A percentile compares a stretch with the other conserved stretches of the same genome.
phyloP scores from a whole-genome alignment of 2,329 filamentous ascomycete species.

The Clarireedia homoeocarpa region DNA sequence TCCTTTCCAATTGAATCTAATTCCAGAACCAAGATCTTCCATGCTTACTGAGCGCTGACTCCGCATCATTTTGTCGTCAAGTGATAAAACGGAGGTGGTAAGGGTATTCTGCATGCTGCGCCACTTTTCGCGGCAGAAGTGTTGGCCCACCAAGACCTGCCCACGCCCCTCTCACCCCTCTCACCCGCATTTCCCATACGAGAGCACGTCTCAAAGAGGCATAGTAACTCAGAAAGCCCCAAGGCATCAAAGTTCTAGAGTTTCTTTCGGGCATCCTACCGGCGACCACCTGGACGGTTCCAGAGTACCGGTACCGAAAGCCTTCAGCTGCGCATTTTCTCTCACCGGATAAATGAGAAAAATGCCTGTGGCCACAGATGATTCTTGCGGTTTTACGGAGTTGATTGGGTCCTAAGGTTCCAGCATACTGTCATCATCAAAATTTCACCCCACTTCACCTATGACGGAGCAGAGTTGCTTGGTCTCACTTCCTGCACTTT shows the following conservation, averaged over 20 bases:
- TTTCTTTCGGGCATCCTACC: constrained; percentile 2
- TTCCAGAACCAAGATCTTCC: not conserved
- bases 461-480: not conserved
- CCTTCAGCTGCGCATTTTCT: constrained; percentile 3
- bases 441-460: not conserved
- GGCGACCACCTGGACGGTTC: not conserved
- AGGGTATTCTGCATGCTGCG: constrained; percentile 1
- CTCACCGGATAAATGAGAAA: not conserved
- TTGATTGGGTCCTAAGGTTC: not conserved
- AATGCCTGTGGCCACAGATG: not conserved
- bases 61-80: constrained; percentile 8
- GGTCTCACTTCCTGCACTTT: not conserved
- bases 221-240: not conserved
- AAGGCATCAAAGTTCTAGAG: constrained; percentile 1
- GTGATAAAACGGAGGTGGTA: constrained; percentile 4
- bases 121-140: not conserved
- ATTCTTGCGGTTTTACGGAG: not conserved
- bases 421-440: not conserved
- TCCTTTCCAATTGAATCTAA: constrained; percentile 2
- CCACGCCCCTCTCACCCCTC: not conserved
- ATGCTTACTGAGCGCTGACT: not conserved
- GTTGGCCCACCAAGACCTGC: not conserved
- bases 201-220: constrained; percentile 1
- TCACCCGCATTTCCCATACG: not conserved
- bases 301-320: constrained; percentile 6